These are phyloP conservation scores for Auricularia sp. DNA, from an alignment of 768 basidiomycete genomes.

Conservation along the genomic window DNA sequence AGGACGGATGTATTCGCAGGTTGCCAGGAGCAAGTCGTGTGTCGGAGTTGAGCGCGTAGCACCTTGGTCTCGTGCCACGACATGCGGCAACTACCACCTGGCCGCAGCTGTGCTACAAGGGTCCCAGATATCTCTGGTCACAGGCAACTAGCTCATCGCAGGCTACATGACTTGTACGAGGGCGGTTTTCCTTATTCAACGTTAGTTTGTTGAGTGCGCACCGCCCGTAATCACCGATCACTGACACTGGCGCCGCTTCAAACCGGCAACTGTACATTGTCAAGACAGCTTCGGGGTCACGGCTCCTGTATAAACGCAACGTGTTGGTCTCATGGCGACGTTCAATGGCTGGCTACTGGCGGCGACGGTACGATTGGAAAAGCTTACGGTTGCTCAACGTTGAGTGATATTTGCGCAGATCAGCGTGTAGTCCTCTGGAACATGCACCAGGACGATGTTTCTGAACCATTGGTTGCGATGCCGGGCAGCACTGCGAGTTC, in stretches of 20 bases:
- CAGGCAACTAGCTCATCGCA: too few relatives aligned
- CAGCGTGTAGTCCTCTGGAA: constrained; percentile 52
- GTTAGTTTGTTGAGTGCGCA: not conserved
- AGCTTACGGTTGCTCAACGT: constrained; percentile 27
- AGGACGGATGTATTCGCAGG: too few relatives aligned
- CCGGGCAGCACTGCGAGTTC: constrained; percentile 37
- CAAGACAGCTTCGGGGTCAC: constrained; percentile 34
- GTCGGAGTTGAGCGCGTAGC: too few relatives aligned
- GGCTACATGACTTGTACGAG: not conserved
- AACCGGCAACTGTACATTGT: not conserved
- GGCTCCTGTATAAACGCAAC: constrained; percentile 58
- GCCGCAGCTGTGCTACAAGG: too few relatives aligned
- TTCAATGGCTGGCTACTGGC: constrained; percentile 56
- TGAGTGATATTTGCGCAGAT: constrained; percentile 28
- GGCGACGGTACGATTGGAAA: constrained; percentile 33
- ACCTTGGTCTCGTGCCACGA: too few relatives aligned
- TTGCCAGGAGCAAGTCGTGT: too few relatives aligned
- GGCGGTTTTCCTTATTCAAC: not conserved
- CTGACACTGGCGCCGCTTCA: not conserved
- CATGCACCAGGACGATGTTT: constrained; percentile 45
- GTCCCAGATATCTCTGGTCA: too few relatives aligned
- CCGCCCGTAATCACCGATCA: too few relatives aligned
- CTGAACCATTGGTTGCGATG: constrained; percentile 28
- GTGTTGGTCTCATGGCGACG: constrained; percentile 48
- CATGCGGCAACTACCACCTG: too few relatives aligned